Conservation (phyloP, 805 yeast species). For the Cyberlindnera americana region DNA sequence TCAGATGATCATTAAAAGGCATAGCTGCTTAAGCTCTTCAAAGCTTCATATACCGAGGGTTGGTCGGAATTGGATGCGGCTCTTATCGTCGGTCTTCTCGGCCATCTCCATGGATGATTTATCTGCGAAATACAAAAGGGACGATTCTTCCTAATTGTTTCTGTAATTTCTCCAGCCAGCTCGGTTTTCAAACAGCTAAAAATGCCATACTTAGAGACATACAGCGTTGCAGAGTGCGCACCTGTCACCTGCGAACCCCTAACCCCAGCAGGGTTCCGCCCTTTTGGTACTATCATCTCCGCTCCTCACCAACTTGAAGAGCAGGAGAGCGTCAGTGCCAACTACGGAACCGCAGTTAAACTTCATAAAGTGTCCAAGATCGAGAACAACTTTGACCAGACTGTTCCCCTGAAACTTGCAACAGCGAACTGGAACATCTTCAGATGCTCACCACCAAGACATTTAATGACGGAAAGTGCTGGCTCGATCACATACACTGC, state of each 20-base stretch:
- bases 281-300: slow-evolving; percentile 74
- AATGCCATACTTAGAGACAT: slow-evolving; percentile 35
- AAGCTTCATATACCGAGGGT: not conserved
- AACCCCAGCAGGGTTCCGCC: slow-evolving; percentile 62
- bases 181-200: too few species aligned
- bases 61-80: not conserved
- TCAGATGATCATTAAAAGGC: too few species aligned
- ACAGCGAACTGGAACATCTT: slow-evolving; percentile 79
- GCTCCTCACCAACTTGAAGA: slow-evolving; percentile 66
- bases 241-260: slow-evolving; percentile 44
- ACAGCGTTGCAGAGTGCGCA: slow-evolving; percentile 23
- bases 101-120: slow-evolving; percentile 5
- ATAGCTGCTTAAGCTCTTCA: not conserved
- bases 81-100: slow-evolving; percentile 1
- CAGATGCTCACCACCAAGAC: slow-evolving; percentile 74
- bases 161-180: too few species aligned
- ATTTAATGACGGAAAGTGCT: slow-evolving; percentile 32
- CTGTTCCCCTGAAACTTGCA: slow-evolving; percentile 46
- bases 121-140: not conserved
- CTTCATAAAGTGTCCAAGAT: slow-evolving; percentile 70
- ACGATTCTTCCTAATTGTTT: too few species aligned
- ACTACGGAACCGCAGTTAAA: slow-evolving; percentile 92
- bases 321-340: slow-evolving; percentile 49
- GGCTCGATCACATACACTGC: slow-evolving; percentile 17
- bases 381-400: slow-evolving; percentile 43